Conservation (phyloP, 306 rosid species). For the Amphicarpaea edgeworthii region DNA sequence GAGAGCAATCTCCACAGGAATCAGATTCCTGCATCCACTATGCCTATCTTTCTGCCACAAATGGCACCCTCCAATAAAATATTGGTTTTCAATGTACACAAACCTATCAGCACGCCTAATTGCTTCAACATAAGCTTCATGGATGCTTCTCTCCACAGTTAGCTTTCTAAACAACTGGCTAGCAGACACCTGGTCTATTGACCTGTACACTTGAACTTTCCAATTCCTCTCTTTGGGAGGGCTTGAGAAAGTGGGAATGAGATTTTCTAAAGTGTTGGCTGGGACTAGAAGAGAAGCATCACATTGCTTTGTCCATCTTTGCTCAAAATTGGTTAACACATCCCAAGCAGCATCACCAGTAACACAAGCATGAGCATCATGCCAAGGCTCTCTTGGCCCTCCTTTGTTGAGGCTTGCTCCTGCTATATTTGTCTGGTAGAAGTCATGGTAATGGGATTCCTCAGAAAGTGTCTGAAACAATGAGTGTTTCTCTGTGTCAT, state of each 20-base stretch:
- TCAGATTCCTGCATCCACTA: conserved; percentile 82
- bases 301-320: conserved; percentile 86
- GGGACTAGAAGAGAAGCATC: conserved; percentile 76
- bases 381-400: conserved; percentile 98
- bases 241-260: conserved; percentile 55
- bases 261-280: conserved; percentile 53
- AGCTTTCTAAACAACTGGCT: conserved; percentile 70
- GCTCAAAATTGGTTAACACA: conserved; percentile 84
- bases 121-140: conserved; percentile 88
- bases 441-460: conserved; percentile 70
- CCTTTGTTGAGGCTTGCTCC: conserved; percentile 81
- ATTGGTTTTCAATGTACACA: conserved; percentile 91
- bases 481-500: conserved; percentile 87
- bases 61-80: conserved; percentile 90
- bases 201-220: conserved; percentile 89
- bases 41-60: conserved; percentile 80
- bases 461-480: conserved; percentile 68
- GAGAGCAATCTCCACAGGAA: conserved; percentile 89
- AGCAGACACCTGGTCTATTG: conserved; percentile 81
- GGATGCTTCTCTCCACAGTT: conserved; percentile 85
- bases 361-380: conserved; percentile 93
- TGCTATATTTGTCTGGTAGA: conserved; percentile 79
- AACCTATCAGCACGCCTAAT: conserved; percentile 86
- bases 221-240: conserved; percentile 59
- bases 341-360: conserved; percentile 93